Percentiles rank a stretch among this genome's conserved stretches.
Evolutionary conservation across 495 filamentous ascomycete species (phyloP).

Genomic region (Cudoniella acicularis): DNA sequence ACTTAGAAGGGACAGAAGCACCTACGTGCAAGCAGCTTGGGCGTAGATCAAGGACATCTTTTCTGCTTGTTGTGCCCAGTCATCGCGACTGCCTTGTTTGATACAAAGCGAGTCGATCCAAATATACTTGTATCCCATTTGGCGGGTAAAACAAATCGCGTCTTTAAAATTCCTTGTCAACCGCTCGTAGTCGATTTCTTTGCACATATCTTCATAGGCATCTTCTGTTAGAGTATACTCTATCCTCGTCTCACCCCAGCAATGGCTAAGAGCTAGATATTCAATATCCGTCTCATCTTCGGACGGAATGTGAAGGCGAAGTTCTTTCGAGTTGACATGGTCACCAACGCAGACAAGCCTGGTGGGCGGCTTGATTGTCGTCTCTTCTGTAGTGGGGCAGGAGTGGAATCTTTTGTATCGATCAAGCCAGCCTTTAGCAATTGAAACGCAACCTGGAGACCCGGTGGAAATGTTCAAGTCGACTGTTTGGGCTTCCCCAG

Average conservation of each 20-base stretch:
- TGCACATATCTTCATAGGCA: background rate
- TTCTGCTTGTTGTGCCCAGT: background rate
- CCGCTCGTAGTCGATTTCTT: background rate
- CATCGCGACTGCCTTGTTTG: background rate
- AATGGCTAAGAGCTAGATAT: too few species aligned
- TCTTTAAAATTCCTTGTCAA: background rate
- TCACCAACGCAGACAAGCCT: too few species aligned
- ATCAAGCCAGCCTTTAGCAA: too few species aligned
- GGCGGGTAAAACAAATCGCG: background rate
- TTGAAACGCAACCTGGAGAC: too few species aligned
- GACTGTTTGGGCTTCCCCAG: too few species aligned
- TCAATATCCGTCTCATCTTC: too few species aligned
- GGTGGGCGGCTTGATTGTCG: too few species aligned
- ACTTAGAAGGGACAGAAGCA: background rate
- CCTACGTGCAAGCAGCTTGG: background rate
- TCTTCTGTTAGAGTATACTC: background rate
- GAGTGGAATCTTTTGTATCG: too few species aligned
- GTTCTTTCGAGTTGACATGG: too few species aligned
- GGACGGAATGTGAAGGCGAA: too few species aligned
- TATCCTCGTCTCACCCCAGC: background rate
- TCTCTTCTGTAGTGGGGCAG: too few species aligned
- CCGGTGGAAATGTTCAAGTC: too few species aligned
- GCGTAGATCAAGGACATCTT: background rate
- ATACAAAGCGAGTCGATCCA: background rate
- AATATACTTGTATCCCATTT: background rate